Base-by-base conservation (phyloP, 805 yeast species). In the Hanseniaspora occidentalis region DNA sequence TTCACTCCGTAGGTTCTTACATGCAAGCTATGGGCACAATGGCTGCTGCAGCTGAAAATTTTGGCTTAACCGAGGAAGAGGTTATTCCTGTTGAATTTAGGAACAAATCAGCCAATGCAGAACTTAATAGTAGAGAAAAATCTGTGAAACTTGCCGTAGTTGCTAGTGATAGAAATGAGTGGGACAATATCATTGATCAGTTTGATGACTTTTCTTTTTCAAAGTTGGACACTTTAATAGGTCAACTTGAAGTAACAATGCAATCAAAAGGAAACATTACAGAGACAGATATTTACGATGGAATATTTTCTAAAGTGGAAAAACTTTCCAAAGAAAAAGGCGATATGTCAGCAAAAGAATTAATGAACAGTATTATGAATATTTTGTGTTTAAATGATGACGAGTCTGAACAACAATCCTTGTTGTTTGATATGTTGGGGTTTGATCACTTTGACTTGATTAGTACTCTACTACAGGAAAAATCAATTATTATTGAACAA, bases 371-470 rank as follows among this genome's bases (percentile, higher is more conserved):
- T 44, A 51, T 52, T 39, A 42, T 43, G 36, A 47, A 38, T n/a
- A 45, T 53, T 50, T 33, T 29, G 13, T 29, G 33, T 18, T 29
- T 29, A 18, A 29, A 29, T 9, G 47, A 61, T 6, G 60, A 67
- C 8, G 79, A 76, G 33, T 81, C 73, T 26, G 76, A 72, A 29
- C 51, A 83, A 10, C 95, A 88, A 52, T 75, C 83, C 5, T 62
- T 73, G 6, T 60, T 92, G 33, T 76, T 84, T 44, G 96, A 86
- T 55, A 66, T 84, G 6, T 57, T 92, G 1, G 98, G 98, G 0
- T 81, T 77, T 49, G 95, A 85, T 20, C 82, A 84, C 53, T 70
- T 92, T 45, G 96, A 85, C 40, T 59, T 88, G 38, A 82, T 88
- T 8, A 69, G 85, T 1, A 70, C 67, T 35, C 60, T 85, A 10